phyloP scores from a whole-genome alignment of 2,329 filamentous ascomycete genomes.

The Xylariaceae sp. region DNA sequence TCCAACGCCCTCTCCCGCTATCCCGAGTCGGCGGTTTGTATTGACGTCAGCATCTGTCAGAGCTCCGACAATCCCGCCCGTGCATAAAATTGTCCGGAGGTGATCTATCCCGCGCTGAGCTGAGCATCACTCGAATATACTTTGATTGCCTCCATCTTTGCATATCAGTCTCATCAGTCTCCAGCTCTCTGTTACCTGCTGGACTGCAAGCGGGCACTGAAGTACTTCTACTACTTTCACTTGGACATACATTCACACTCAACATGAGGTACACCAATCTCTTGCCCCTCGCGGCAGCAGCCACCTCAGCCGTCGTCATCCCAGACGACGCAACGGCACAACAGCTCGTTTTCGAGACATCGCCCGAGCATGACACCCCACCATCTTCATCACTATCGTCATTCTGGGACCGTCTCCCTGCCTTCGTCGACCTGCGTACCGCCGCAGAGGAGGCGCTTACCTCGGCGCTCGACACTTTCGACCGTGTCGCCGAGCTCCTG shows the following conservation, averaged over 20 bases:
- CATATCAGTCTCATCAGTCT: background rate
- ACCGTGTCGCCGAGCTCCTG: conserved; percentile 12
- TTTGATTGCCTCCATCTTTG: background rate
- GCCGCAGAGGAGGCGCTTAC: conserved; percentile 10
- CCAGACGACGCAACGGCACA: conserved; percentile 25
- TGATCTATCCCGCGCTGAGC: no score
- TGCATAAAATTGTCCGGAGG: no score
- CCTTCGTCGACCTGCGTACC: conserved; percentile 13
- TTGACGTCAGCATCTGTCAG: no score
- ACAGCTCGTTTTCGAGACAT: conserved; percentile 18
- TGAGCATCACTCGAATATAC: background rate
- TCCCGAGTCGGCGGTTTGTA: no score
- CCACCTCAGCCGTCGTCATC: conserved; percentile 16
- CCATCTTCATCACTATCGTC: background rate
- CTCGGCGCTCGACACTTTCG: conserved; percentile 13
- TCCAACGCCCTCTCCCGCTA: no score
- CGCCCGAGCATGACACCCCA: conserved; percentile 7
- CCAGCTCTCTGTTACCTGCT: background rate
- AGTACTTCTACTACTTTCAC: background rate
- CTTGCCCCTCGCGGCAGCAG: conserved; percentile 7
- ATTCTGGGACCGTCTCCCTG: conserved; percentile 8
- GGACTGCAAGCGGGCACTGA: background rate
- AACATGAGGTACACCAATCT: conserved; percentile 14
- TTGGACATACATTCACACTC: background rate
- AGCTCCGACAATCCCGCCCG: no score